phyloP scores from a whole-genome alignment of 1,284 basidiomycete species.

The Grifola frondosa region DNA sequence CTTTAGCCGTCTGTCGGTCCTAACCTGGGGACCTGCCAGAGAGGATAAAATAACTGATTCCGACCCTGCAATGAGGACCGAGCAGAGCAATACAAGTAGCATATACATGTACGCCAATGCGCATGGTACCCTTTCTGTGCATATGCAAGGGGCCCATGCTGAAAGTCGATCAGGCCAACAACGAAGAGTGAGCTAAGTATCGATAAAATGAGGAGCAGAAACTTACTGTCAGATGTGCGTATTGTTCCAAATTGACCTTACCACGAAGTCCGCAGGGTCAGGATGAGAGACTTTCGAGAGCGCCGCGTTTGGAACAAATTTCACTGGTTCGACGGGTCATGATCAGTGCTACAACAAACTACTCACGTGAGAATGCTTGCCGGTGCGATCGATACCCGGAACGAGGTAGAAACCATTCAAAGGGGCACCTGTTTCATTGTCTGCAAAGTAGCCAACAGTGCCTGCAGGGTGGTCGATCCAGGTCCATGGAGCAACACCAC shows the following conservation, averaged over 20 bases:
- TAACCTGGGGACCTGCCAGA: too few relatives aligned
- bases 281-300: conserved; percentile 40
- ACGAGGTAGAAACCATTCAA: conserved; percentile 55
- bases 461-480: conserved; percentile 58
- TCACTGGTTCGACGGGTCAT: conserved; percentile 34
- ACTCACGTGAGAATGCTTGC: conserved; percentile 31
- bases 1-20: too few relatives aligned
- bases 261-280: conserved; percentile 46
- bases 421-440: conserved; percentile 39
- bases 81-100: too few relatives aligned
- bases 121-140: too few relatives aligned
- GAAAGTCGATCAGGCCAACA: too few relatives aligned
- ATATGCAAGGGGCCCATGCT: too few relatives aligned
- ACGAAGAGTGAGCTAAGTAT: too few relatives aligned
- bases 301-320: conserved; percentile 41
- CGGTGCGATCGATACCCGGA: conserved; percentile 44
- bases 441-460: conserved; percentile 54
- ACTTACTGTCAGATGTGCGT: conserved; percentile 44
- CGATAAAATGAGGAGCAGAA: too few relatives aligned
- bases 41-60: too few relatives aligned
- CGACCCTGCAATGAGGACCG: too few relatives aligned
- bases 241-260: conserved; percentile 59
- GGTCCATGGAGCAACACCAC: conserved; percentile 56
- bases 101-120: too few relatives aligned
- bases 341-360: not conserved